These are phyloP conservation scores for Sedum album DNA, from an alignment of 164 flowering plant genomes.

Conservation along the genomic window DNA sequence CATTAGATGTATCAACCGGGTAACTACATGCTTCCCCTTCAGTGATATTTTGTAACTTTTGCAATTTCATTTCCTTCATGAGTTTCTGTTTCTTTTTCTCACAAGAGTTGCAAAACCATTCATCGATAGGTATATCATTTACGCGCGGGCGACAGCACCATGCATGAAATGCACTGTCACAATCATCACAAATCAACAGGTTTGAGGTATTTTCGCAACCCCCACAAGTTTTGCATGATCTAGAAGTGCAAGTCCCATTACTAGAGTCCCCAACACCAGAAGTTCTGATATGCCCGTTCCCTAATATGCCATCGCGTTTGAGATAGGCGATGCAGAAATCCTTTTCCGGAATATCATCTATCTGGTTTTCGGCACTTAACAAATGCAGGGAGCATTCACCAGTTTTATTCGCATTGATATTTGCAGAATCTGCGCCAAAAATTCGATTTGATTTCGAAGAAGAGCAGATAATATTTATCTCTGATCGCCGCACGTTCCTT, in stretches of 20 bases:
- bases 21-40: constrained; percentile 12
- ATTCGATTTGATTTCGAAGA: constrained; percentile 59
- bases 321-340: constrained; percentile 46
- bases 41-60: neutral
- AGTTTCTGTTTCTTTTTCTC: constrained; percentile 41
- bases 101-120: constrained; percentile 74
- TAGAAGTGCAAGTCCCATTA: constrained; percentile 16
- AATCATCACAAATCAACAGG: constrained; percentile 70
- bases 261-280: constrained; percentile 15
- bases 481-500: constrained; percentile 20
- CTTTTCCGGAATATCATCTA: constrained; percentile 33
- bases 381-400: constrained; percentile 53
- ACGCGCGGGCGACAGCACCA: constrained; percentile 51
- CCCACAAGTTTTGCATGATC: constrained; percentile 54
- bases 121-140: constrained; percentile 42
- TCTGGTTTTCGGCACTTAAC: constrained; percentile 18
- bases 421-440: constrained; percentile 30
- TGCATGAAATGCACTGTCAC: constrained; percentile 74
- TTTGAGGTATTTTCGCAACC: constrained; percentile 27
- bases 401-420: constrained; percentile 36
- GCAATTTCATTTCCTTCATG: constrained; percentile 19
- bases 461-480: constrained; percentile 58
- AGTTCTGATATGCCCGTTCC: constrained; percentile 2
- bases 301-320: constrained; percentile 33
- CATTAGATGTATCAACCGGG: constrained; percentile 16